phyloP scores from a whole-genome alignment of 2,329 filamentous ascomycete genomes.

The Phyllosticta paracitricarpa region DNA sequence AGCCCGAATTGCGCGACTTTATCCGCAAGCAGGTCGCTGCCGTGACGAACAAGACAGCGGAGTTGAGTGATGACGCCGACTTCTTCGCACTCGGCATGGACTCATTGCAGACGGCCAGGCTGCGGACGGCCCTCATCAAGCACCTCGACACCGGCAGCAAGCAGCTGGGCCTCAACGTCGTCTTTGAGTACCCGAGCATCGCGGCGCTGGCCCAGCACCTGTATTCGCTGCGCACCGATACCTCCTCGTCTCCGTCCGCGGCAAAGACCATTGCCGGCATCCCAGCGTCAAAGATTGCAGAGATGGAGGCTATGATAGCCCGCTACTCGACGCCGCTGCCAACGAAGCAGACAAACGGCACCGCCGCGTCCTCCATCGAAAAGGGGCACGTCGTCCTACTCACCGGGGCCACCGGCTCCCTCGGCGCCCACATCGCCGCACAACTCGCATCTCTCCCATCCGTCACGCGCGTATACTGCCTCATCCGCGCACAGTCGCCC shows the following conservation, averaged over 20 bases:
- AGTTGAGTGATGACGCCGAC: constrained; percentile 27
- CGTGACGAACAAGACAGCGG: constrained; percentile 15
- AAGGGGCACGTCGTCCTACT: neutral
- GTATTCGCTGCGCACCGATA: constrained; percentile 28
- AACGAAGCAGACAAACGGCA: constrained; percentile 4
- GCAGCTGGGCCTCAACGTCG: constrained; percentile 45
- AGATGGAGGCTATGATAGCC: constrained; percentile 39
- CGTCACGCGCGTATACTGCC: constrained; percentile 38
- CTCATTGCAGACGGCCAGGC: constrained; percentile 48
- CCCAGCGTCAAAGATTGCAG: constrained; percentile 27
- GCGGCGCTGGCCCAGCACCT: constrained; percentile 37
- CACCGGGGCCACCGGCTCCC: constrained; percentile 56
- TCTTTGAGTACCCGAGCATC: constrained; percentile 49
- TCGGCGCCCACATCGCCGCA: constrained; percentile 49
- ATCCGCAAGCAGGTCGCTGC: constrained; percentile 16
- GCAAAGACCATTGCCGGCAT: neutral
- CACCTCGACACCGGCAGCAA: constrained; percentile 39
- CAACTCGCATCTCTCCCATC: constrained; percentile 21
- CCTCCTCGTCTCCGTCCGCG: constrained; percentile 11
- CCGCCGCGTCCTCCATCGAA: constrained; percentile 21
- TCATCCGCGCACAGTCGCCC: constrained; percentile 38
- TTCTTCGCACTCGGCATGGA: constrained; percentile 52
- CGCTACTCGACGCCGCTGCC: constrained; percentile 30
- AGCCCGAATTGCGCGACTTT: constrained; percentile 24
- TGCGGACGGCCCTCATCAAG: constrained; percentile 43